Conservation (phyloP, 345 rosid species). For the Pistacia integerrima region DNA sequence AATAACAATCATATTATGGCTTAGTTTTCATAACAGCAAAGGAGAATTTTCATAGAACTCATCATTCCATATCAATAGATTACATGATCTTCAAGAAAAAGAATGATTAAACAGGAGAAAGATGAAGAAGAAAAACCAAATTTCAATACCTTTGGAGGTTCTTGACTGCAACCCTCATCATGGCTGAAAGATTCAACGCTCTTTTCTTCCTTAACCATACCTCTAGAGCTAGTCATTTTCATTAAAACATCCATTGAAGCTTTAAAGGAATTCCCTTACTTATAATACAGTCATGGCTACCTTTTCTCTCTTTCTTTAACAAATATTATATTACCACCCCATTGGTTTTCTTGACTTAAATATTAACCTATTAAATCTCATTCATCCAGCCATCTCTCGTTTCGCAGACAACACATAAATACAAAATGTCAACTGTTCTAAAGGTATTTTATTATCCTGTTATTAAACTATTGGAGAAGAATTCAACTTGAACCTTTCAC, state of each 20-base stretch:
- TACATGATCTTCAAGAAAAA: not conserved
- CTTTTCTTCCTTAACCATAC: slow-evolving; percentile 32
- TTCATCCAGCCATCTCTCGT: not conserved
- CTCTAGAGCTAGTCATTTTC: slow-evolving; percentile 32
- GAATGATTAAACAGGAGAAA: not conserved
- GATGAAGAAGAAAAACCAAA: not conserved
- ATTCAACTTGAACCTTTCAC: slow-evolving; percentile 40
- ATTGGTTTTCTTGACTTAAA: no score
- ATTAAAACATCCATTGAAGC: slow-evolving; percentile 39
- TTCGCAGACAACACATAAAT: slow-evolving; percentile 12
- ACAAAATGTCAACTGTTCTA: slow-evolving; percentile 60
- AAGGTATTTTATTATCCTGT: slow-evolving; percentile 12
- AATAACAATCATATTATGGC: not conserved
- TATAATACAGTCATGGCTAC: not conserved
- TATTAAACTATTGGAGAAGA: slow-evolving; percentile 4
- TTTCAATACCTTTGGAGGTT: slow-evolving; percentile 29
- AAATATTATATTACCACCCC: no score
- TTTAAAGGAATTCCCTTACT: slow-evolving; percentile 13
- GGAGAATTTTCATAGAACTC: no score
- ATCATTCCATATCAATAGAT: not conserved
- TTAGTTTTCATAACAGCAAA: not conserved
- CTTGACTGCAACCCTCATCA: slow-evolving; percentile 32
- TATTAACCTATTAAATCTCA: not conserved
- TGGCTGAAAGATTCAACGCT: slow-evolving; percentile 27
- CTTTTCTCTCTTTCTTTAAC: no score